These are phyloP conservation scores for Penicillium nordicum DNA, from an alignment of 2,329 filamentous ascomycete genomes.

Conservation along the genomic window DNA sequence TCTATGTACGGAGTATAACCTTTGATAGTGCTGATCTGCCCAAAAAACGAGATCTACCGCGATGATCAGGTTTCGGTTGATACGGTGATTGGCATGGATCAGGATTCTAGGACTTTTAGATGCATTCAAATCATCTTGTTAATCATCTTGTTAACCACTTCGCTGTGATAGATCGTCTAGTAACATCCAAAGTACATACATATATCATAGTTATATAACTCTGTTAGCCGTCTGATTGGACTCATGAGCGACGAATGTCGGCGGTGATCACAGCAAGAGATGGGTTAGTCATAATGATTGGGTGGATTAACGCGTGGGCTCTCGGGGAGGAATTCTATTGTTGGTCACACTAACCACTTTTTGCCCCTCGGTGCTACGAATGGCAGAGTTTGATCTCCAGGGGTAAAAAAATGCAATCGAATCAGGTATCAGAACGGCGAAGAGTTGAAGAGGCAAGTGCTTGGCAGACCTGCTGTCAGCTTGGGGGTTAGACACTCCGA, in stretches of 20 bases:
- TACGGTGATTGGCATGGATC: not conserved
- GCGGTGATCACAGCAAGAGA: constrained; percentile 19
- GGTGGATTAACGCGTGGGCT: constrained; percentile 17
- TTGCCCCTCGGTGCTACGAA: not conserved
- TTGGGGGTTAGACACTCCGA: not conserved
- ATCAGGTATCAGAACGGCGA: not conserved
- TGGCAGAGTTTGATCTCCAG: not conserved
- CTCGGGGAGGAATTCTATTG: not conserved
- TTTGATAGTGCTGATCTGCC: not conserved
- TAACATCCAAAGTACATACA: not conserved
- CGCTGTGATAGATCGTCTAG: not conserved
- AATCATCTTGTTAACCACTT: not conserved
- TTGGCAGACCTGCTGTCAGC: not conserved
- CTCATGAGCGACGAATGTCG: constrained; percentile 11
- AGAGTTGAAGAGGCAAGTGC: not conserved
- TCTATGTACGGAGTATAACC: too few species aligned
- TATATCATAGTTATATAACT: not conserved
- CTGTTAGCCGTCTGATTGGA: constrained; percentile 12
- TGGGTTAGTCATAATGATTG: constrained; percentile 15
- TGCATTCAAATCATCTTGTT: not conserved
- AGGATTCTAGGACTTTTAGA: not conserved
- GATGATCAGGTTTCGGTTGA: not conserved
- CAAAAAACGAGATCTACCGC: not conserved
- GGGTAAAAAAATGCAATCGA: not conserved
- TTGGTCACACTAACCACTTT: constrained; percentile 4